Evolutionary conservation across 2,329 filamentous ascomycete species (phyloP), one percentile per base, ranked within the genome.

Genomic region (Ceratocystis harringtonii): DNA sequence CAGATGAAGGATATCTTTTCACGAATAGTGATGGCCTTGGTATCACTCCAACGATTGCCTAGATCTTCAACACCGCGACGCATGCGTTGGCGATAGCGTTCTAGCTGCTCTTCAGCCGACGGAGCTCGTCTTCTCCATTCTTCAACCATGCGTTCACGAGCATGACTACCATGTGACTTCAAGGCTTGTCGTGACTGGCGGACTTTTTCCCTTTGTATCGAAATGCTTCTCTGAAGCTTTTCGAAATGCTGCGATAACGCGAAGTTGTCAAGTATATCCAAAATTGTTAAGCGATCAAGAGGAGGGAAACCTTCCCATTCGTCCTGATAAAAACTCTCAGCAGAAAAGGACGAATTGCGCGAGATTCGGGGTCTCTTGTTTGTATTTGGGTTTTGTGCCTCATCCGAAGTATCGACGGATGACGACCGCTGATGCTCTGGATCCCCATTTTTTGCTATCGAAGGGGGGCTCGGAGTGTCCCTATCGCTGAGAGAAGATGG

Each of bases 1-100:
- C 86, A 92, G 68, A 99, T 96, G 75, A 99, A 99, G 5, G 92
- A 92, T 61, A 95, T 79, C 80, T 99, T 99, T 77, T 99, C 94
- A 67, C 92, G 86, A 62, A 89, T 76, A 1, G 91, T 96, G 70
- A 99, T 91, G 7, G 85, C 86, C 71, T 90, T 90, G 19, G 89
- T 90, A 72, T 96, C 89, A 72, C 89, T 94, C 92, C 92, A 99
- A 72, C 85, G 85, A 69, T 81, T 84, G 68, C 87, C 88, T 43
- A 97, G 81, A 70, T 90, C 88, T 71, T 96, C 92, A n/a, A 97
- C 91, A 62, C 87, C 90, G 62, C 83, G 81, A 69, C 87, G 87
- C 90, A 97, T 94, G 67, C 89, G 89, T 74, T 85, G 88, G 70
- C 87, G 84, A 75, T 97, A 97, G 71, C 90, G 90, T 57, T 95